Evolutionary conservation across 2,329 filamentous ascomycete genomes (phyloP), one percentile per base, ranked within the genome.

Genomic region (Penicillium frequentans): DNA sequence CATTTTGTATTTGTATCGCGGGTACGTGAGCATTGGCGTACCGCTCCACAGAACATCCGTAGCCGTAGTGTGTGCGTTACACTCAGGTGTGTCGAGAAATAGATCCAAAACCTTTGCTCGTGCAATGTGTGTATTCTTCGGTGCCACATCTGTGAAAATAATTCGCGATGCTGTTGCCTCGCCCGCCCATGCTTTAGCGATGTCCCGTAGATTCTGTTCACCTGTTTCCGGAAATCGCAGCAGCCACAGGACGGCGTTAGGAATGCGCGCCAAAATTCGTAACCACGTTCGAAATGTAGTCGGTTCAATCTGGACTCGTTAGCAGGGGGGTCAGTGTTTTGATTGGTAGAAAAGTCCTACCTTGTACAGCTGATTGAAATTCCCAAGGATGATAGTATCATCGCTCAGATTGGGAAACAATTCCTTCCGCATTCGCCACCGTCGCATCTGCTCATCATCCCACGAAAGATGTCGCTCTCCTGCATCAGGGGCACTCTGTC

Each of bases 331-430:
- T 21, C 31, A 19, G 51, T 35, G 26, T 16, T 33, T 45, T 46
- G 33, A 52, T 29, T 54, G n/a, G 10, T 48, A 4, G 21, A 11
- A 5, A 33, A 7, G 11, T 1, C 62, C 45, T 80, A 95, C 93
- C 86, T 99, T 99, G 79, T 99, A 99, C 31, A 99, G 81, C 74
- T 99, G 95, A 71, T 99, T 99, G 77, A 99, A 99, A 75, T 99
- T 99, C 7, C 91, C 95, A 57, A 99, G 83, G 66, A 99, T 97
- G 67, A 99, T 87, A 21, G 86, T 84, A 71, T 96, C 88, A 67
- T 98, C 90, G 3, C 86, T 80, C 13, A 99, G 79, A 19, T 84
- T 81, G 0, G 95, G 95, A 68, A 99, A 99, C 39, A 99, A 77
- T 66, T 96, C 87, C 70, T 93, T 96, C 29, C 95, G 88, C 92